Evolutionary conservation across 1,284 basidiomycete species (phyloP).

Genomic region (Flammula alnicola): DNA sequence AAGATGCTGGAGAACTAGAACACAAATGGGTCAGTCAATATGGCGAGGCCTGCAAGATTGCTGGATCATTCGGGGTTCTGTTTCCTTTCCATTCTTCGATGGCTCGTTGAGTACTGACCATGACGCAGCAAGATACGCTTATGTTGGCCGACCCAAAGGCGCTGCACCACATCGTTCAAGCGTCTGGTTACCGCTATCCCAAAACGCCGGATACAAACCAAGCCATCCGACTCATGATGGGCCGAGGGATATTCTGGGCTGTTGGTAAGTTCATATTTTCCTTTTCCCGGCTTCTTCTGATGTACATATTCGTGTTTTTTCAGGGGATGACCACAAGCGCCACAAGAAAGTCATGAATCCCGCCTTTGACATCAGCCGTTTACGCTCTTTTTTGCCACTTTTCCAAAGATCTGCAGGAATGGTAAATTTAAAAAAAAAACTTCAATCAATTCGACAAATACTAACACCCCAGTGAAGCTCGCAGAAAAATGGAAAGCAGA

Average conservation of each 20-base stretch:
- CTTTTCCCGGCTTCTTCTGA: background rate
- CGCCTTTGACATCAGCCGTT: conserved; percentile 11
- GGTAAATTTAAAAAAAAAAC: background rate
- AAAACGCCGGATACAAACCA: conserved; percentile 9
- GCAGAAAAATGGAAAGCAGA: conserved; percentile 6
- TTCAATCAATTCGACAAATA: background rate
- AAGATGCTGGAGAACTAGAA: conserved; percentile 10
- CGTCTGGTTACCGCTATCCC: conserved; percentile 11
- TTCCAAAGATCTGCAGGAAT: conserved; percentile 7
- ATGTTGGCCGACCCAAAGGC: conserved; percentile 14
- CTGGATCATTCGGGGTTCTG: conserved; percentile 4
- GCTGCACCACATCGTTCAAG: conserved; percentile 11
- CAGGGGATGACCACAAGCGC: conserved; percentile 15
- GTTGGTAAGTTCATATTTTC: background rate
- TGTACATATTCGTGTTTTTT: background rate
- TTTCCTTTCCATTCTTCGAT: too few relatives aligned
- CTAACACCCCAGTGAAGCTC: background rate
- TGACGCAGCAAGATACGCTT: conserved; percentile 12
- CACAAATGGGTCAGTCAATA: conserved; percentile 7
- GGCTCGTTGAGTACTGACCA: too few relatives aligned
- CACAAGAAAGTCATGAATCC: conserved; percentile 19
- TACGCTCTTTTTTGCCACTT: conserved; percentile 10
- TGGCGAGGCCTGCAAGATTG: conserved; percentile 12
- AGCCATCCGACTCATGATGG: conserved; percentile 11
- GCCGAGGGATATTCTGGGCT: conserved; percentile 12